Evolutionary conservation across 1,139 yeast genomes (phyloP).

Genomic region (Yamadazyma aaseri): DNA sequence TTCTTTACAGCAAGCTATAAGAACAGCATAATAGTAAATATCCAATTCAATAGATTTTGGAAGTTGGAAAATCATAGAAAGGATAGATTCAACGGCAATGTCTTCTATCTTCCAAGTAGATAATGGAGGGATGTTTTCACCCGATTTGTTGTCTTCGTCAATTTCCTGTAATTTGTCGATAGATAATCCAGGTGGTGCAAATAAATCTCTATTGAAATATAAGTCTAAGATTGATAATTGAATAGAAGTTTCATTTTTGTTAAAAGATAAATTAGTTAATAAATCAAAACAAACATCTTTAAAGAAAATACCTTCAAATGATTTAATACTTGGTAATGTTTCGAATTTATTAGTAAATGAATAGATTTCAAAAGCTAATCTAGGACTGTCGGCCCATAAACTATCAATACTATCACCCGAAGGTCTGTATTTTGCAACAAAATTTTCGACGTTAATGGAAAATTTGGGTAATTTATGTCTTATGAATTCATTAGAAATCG

Average conservation of each 20-base stretch:
- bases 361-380: conserved; percentile 67
- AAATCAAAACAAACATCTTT: conserved; percentile 76
- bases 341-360: conserved; percentile 46
- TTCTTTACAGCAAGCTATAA: conserved; percentile 84
- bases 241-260: conserved; percentile 82
- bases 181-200: conserved; percentile 83
- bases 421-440: conserved; percentile 28
- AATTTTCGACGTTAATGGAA: conserved; percentile 42
- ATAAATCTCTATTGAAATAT: conserved; percentile 67
- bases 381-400: conserved; percentile 48
- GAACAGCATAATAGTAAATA: conserved; percentile 82
- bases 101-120: conserved; percentile 93
- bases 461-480: conserved; percentile 49
- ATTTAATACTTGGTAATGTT: conserved; percentile 68
- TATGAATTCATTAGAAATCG: conserved; percentile 40
- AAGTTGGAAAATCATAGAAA: conserved; percentile 73
- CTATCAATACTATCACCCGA: conserved; percentile 32
- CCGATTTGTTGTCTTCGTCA: conserved; percentile 36
- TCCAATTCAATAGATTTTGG: conserved; percentile 66
- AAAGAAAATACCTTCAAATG: conserved; percentile 58
- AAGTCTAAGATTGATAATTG: conserved; percentile 76
- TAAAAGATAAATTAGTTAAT: conserved; percentile 79
- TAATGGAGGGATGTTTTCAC: conserved; percentile 44
- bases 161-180: conserved; percentile 61
- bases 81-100: conserved; percentile 77